Evolutionary conservation across 148 eudicot genomes (phyloP).

Genomic region (Amaranthus hypochondriacus): DNA sequence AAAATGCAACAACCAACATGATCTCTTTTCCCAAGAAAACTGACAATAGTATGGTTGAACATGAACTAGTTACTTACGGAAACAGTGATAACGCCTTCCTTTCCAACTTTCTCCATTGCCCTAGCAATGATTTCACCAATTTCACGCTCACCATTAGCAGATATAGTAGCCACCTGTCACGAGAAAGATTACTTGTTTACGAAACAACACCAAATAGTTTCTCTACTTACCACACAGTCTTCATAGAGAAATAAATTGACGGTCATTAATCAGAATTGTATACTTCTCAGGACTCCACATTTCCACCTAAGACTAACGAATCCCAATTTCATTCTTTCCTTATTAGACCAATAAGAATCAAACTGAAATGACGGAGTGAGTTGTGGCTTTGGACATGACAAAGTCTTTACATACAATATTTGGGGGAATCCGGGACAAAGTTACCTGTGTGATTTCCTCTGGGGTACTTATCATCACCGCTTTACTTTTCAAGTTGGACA

Average conservation of each 20-base stretch:
- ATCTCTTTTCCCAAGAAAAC: not conserved
- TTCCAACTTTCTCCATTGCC: slow-evolving; percentile 98
- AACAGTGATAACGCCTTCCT: slow-evolving; percentile 90
- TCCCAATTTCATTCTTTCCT: not conserved
- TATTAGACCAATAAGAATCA: not conserved
- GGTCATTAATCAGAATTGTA: not conserved
- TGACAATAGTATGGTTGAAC: slow-evolving; percentile 5
- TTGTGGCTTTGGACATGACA: not conserved
- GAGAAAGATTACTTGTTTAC: not conserved
- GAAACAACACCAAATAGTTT: not conserved
- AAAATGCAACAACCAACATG: slow-evolving; percentile 4
- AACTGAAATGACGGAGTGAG: not conserved
- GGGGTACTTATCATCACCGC: slow-evolving; percentile 94
- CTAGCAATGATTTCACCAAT: slow-evolving; percentile 86
- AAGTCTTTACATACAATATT: not conserved
- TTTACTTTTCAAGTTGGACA: slow-evolving; percentile 65
- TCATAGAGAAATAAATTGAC: not conserved
- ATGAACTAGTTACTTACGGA: slow-evolving; percentile 49
- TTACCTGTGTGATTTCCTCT: slow-evolving; percentile 92
- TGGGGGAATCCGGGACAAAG: not conserved
- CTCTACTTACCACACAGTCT: not conserved
- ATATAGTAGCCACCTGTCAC: slow-evolving; percentile 81
- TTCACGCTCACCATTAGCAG: slow-evolving; percentile 91
- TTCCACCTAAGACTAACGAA: not conserved
- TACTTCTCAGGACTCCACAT: not conserved